A percentile compares a stretch with the other conserved stretches of the same genome.
These are phyloP conservation scores for Ophiosphaerella narmari DNA, from an alignment of 2,329 filamentous ascomycete species.

Conservation along the genomic window DNA sequence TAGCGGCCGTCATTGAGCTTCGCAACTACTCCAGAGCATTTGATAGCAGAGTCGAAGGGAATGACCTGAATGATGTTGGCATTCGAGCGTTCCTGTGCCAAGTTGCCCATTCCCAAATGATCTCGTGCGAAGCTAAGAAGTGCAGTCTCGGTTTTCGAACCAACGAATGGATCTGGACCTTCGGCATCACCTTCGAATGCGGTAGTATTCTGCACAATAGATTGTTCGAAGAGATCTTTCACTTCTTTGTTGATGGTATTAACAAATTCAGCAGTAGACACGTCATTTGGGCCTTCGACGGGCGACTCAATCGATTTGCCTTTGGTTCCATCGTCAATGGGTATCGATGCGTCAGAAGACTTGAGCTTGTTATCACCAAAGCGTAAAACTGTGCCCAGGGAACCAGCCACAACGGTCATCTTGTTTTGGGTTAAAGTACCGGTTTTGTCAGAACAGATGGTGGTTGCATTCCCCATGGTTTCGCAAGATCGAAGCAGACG, in stretches of 20 bases:
- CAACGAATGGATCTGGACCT: conserved; percentile 62
- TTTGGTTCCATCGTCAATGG: conserved; percentile 36
- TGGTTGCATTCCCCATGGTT: conserved; percentile 73
- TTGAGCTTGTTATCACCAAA: conserved; percentile 56
- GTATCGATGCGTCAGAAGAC: conserved; percentile 13
- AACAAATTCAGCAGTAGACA: conserved; percentile 60
- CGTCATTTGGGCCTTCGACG: conserved; percentile 51
- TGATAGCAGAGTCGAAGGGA: conserved; percentile 67
- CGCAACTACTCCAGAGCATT: conserved; percentile 71
- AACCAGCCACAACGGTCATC: conserved; percentile 71
- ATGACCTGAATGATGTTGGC: conserved; percentile 61
- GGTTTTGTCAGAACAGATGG: conserved; percentile 72
- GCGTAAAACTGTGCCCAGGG: conserved; percentile 63
- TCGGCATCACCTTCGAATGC: conserved; percentile 51
- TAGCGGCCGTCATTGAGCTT: conserved; percentile 61
- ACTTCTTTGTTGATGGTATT: conserved; percentile 57
- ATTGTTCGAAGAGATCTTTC: conserved; percentile 64
- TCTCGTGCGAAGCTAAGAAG: conserved; percentile 71
- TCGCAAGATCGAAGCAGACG: conserved; percentile 70
- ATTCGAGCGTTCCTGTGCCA: conserved; percentile 66
- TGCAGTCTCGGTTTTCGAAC: conserved; percentile 79
- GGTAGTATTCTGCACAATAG: conserved; percentile 49
- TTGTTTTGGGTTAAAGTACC: conserved; percentile 51
- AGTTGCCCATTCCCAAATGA: conserved; percentile 65
- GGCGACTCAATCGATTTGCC: conserved; percentile 41